Percentiles rank a stretch among this genome's conserved stretches.
Conservation (phyloP, 495 filamentous ascomycete genomes). For the Neurospora hispaniola region DNA sequence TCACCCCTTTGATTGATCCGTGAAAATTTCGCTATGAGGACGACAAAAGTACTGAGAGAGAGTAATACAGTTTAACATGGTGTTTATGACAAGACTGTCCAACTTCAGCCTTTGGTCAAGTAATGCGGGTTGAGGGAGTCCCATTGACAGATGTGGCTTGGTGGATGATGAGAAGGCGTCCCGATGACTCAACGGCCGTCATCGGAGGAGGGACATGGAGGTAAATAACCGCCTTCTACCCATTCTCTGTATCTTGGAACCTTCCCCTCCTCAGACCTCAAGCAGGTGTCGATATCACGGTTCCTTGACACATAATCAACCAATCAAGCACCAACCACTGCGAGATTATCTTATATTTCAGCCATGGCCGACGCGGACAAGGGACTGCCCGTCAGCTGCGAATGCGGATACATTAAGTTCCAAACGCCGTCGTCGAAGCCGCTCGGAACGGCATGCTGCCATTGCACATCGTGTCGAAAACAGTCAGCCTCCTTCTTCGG, state of each 20-base stretch:
- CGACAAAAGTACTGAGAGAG: no score
- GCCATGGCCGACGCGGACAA: neutral
- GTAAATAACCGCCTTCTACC: neutral
- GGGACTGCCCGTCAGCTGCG: slow-evolving; percentile 31
- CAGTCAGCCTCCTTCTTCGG: slow-evolving; percentile 47
- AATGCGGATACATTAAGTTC: slow-evolving; percentile 40
- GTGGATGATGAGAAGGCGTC: no score
- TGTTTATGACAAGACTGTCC: no score
- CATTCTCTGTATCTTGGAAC: neutral
- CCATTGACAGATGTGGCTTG: neutral
- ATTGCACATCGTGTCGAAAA: slow-evolving; percentile 47
- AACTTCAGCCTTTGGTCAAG: no score
- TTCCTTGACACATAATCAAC: neutral
- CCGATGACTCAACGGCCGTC: neutral
- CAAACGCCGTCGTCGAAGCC: slow-evolving; percentile 30
- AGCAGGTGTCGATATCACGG: neutral
- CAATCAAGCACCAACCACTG: neutral
- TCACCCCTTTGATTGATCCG: no score
- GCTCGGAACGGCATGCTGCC: slow-evolving; percentile 39
- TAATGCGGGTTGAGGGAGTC: neutral
- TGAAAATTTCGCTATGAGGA: no score
- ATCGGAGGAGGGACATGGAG: neutral
- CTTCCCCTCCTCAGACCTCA: neutral
- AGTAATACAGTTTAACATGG: no score
- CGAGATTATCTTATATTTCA: neutral